Percentiles rank a stretch among this genome's conserved stretches.
Conservation (phyloP, 805 yeast genomes). For the Metschnikowia hibisci region DNA sequence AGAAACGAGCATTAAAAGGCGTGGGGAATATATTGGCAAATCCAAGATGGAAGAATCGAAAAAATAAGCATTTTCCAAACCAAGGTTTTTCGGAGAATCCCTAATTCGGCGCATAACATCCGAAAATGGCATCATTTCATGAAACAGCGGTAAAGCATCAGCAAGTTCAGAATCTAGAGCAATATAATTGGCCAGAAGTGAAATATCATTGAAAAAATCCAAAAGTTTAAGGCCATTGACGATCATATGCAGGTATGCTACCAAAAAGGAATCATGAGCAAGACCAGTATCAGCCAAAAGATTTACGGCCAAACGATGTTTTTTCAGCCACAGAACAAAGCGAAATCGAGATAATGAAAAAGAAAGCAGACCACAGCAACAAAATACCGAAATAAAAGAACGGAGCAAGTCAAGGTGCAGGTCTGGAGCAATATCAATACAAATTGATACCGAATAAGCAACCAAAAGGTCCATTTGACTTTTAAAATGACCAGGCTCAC, state of each 20-base stretch:
- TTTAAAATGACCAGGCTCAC: conserved; percentile 48
- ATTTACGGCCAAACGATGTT: conserved; percentile 34
- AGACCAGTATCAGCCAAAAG: conserved; percentile 12
- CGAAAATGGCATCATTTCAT: neutral
- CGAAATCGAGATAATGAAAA: conserved; percentile 49
- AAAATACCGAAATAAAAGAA: conserved; percentile 45
- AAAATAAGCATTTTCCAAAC: neutral
- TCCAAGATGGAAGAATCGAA: neutral
- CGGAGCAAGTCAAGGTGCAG: conserved; percentile 31
- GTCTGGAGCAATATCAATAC: conserved; percentile 43
- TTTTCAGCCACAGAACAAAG: conserved; percentile 45
- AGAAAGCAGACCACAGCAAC: conserved; percentile 50
- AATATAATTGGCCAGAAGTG: conserved; percentile 2
- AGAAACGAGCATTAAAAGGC: conserved; percentile 24
- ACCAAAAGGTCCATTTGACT: conserved; percentile 48
- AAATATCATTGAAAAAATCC: conserved; percentile 27
- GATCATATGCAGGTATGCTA: conserved; percentile 43
- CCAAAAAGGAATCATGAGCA: conserved; percentile 27
- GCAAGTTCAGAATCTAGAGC: conserved; percentile 3
- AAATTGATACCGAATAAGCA: conserved; percentile 43
- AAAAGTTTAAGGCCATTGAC: conserved; percentile 48
- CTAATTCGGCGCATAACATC: neutral
- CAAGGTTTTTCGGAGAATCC: neutral
- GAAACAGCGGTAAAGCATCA: neutral
- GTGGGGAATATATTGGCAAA: neutral